These are phyloP conservation scores for Diaporthe sp. DNA, from an alignment of 2,329 filamentous ascomycete species.

Conservation along the genomic window DNA sequence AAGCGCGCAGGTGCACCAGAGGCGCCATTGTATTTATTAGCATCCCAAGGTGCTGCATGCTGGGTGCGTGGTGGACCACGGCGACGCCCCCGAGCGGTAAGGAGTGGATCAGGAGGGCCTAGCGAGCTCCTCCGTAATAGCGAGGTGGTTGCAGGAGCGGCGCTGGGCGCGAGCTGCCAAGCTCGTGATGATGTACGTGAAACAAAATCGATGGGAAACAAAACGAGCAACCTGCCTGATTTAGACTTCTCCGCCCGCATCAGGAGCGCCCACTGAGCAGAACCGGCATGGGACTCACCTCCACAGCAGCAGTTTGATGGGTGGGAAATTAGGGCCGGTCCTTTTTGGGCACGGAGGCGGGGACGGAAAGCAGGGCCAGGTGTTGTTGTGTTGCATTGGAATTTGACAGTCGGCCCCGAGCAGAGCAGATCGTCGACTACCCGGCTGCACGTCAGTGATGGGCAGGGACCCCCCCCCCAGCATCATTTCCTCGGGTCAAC, in stretches of 20 bases:
- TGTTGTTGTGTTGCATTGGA: neutral
- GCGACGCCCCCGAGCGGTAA: slow-evolving; percentile 14
- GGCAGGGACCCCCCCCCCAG: neutral
- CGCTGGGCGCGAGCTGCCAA: slow-evolving; percentile 11
- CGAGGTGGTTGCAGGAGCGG: neutral
- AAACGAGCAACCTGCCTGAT: slow-evolving; percentile 21
- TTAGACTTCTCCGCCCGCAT: neutral
- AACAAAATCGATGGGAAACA: slow-evolving; percentile 20
- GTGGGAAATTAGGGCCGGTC: slow-evolving; percentile 23
- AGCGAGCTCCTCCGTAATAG: slow-evolving; percentile 27
- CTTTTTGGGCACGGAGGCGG: slow-evolving; percentile 13
- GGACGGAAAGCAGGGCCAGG: slow-evolving; percentile 6
- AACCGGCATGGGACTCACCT: slow-evolving; percentile 4
- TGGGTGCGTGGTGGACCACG: neutral
- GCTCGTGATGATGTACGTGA: slow-evolving; percentile 22
- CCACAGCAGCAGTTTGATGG: slow-evolving; percentile 11
- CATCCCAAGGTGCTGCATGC: neutral
- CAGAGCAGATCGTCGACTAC: neutral
- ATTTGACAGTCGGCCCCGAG: neutral
- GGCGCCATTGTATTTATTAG: slow-evolving; percentile 12
- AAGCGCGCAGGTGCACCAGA: neutral
- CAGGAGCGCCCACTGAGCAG: slow-evolving; percentile 7
- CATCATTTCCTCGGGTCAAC: neutral
- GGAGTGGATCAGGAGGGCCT: slow-evolving; percentile 12
- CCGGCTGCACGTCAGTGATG: neutral